Percentiles rank a stretch among this genome's conserved stretches.
phyloP scores from a whole-genome alignment of 768 basidiomycete genomes.

The Trametes cubensis region DNA sequence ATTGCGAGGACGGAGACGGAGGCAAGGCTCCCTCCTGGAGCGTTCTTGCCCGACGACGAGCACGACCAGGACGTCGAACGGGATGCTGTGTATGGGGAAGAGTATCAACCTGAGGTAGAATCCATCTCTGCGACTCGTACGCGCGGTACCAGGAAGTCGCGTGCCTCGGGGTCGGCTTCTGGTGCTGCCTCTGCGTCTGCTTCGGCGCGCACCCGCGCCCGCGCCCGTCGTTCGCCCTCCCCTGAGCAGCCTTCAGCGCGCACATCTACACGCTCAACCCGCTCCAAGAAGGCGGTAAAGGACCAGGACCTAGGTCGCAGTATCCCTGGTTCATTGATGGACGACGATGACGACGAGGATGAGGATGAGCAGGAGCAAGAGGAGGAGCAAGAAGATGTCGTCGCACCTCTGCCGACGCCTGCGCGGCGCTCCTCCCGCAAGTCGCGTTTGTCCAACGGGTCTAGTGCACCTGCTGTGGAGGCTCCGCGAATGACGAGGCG shows the following conservation, averaged over 20 bases:
- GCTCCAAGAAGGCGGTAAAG: constrained; percentile 16
- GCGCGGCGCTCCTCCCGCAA: constrained; percentile 26
- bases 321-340: constrained; percentile 36
- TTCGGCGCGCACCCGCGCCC: constrained; percentile 13
- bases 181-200: background rate
- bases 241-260: constrained; percentile 6
- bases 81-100: background rate
- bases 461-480: constrained; percentile 23
- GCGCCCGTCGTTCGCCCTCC: constrained; percentile 10
- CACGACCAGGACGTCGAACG: constrained; percentile 19
- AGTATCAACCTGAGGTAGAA: background rate
- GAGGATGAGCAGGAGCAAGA: constrained; percentile 28
- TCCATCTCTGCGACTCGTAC: constrained; percentile 8
- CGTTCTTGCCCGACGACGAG: constrained; percentile 46
- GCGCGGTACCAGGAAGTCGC: constrained; percentile 1
- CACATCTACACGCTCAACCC: constrained; percentile 12
- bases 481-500: constrained; percentile 37
- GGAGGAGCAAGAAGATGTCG: constrained; percentile 33
- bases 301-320: constrained; percentile 26
- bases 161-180: background rate
- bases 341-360: constrained; percentile 32
- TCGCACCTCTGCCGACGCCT: constrained; percentile 37
- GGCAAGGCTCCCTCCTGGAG: constrained; percentile 44
- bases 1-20: constrained; percentile 30
- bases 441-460: constrained; percentile 22